Percentiles rank a stretch among this genome's conserved stretches.
These are phyloP conservation scores for Cenchrus americanus DNA, from an alignment of 176 grass and related monocot species.

Conservation along the genomic window DNA sequence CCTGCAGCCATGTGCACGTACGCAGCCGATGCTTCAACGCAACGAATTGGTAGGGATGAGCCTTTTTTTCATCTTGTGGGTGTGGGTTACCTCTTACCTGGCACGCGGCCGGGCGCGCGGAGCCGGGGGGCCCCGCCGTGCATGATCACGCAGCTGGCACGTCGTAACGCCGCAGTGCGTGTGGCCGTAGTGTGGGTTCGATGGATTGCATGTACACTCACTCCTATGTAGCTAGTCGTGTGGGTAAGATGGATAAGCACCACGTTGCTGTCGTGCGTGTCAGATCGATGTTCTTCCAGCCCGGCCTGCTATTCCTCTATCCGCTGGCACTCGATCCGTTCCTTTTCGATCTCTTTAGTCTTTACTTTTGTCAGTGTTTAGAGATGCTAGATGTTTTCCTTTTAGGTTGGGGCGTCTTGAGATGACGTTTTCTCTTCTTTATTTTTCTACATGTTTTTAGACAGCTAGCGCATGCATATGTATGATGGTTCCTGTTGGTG, in stretches of 20 bases:
- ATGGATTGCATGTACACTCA: background rate
- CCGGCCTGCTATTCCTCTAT: background rate
- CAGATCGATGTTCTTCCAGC: too few species aligned
- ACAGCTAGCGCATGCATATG: background rate
- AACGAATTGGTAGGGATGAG: conserved; percentile 46
- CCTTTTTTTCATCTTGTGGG: background rate
- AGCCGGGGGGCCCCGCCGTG: background rate
- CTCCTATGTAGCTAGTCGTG: background rate
- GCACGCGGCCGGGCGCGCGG: background rate
- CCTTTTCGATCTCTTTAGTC: background rate
- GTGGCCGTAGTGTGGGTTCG: background rate
- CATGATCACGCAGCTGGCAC: background rate
- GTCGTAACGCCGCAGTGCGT: background rate
- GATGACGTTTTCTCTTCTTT: background rate
- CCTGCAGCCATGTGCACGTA: conserved; percentile 20
- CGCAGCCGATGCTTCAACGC: conserved; percentile 62
- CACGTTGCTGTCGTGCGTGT: conserved; percentile 42
- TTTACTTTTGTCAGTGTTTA: background rate
- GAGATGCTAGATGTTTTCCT: background rate
- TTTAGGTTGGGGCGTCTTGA: background rate
- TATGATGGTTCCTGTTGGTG: background rate
- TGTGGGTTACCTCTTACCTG: background rate
- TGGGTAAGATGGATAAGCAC: conserved; percentile 34
- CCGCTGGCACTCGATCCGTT: background rate
- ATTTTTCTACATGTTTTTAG: background rate